Percentiles rank a stretch among this genome's conserved stretches.
These are phyloP conservation scores for Pyrenophora graminea DNA, from an alignment of 2,329 filamentous ascomycete species.

Conservation along the genomic window DNA sequence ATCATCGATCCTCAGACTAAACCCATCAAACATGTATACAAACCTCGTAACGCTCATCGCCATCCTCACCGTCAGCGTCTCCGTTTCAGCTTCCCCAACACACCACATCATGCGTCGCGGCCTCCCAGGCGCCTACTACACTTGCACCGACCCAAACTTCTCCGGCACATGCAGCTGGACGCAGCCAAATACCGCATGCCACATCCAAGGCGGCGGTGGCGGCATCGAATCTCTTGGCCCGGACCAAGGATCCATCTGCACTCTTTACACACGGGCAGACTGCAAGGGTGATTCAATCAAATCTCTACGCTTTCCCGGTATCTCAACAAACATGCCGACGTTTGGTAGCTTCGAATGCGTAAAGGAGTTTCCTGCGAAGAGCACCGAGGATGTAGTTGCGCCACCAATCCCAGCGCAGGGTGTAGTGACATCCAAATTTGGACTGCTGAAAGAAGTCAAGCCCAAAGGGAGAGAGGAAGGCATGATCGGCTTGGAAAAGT, in stretches of 20 bases:
- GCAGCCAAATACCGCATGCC: constrained; percentile 27
- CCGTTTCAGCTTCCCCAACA: constrained; percentile 1
- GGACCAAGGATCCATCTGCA: constrained; percentile 36
- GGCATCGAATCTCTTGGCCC: constrained; percentile 38
- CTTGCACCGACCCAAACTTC: constrained; percentile 36
- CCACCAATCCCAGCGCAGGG: constrained; percentile 29
- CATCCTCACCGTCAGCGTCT: constrained; percentile 14
- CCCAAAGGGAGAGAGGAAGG: constrained; percentile 35
- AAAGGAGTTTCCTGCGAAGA: constrained; percentile 2
- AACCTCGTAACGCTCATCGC: constrained; percentile 11
- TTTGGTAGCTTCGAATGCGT: constrained; percentile 35
- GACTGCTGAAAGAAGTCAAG: constrained; percentile 24
- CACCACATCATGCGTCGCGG: constrained; percentile 30
- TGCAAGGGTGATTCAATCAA: constrained; percentile 28
- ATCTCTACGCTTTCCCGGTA: constrained; percentile 34
- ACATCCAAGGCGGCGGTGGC: constrained; percentile 28
- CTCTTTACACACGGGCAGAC: constrained; percentile 26
- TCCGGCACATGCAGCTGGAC: constrained; percentile 37
- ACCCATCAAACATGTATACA: constrained; percentile 8
- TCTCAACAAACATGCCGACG: constrained; percentile 19
- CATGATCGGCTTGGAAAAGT: constrained; percentile 40
- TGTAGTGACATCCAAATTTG: constrained; percentile 26
- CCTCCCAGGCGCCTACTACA: constrained; percentile 44
- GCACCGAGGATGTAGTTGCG: constrained; percentile 7
- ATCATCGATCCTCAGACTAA: constrained; percentile 1